Evolutionary conservation across 1,139 yeast species (phyloP).

Genomic region (Kodamaea arcana): DNA sequence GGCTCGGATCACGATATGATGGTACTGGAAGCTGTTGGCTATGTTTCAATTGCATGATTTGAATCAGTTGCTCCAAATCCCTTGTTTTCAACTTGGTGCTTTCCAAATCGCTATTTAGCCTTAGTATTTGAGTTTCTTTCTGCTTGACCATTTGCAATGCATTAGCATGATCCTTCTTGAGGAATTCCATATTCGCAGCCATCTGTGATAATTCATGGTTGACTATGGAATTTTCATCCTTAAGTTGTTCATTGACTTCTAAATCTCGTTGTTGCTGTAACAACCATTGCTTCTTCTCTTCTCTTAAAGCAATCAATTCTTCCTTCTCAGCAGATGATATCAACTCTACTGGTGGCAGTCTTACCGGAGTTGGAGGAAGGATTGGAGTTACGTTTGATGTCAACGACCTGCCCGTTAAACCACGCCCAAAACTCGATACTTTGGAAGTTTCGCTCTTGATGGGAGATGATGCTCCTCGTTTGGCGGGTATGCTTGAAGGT

Average conservation of each 20-base stretch:
- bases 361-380: slow-evolving; percentile 13
- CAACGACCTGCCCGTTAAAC: slow-evolving; percentile 38
- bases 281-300: slow-evolving; percentile 51
- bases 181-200: slow-evolving; percentile 31
- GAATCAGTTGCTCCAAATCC: slow-evolving; percentile 51
- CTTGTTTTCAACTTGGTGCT: slow-evolving; percentile 45
- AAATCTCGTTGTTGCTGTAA: slow-evolving; percentile 40
- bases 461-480: slow-evolving; percentile 66
- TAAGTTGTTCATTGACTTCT: slow-evolving; percentile 36
- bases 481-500: slow-evolving; percentile 48
- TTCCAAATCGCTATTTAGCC: slow-evolving; percentile 60
- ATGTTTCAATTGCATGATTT: slow-evolving; percentile 37
- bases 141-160: slow-evolving; percentile 54
- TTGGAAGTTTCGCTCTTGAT: slow-evolving; percentile 40
- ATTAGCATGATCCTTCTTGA: slow-evolving; percentile 48
- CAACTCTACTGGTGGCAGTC: slow-evolving; percentile 9
- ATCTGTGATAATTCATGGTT: slow-evolving; percentile 37
- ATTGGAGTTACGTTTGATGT: slow-evolving; percentile 17
- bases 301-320: slow-evolving; percentile 50
- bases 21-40: slow-evolving; percentile 13
- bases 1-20: slow-evolving; percentile 7
- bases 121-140: slow-evolving; percentile 59
- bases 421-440: slow-evolving; percentile 29
- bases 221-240: slow-evolving; percentile 40
- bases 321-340: slow-evolving; percentile 26